These are phyloP conservation scores for Chytriomyces confervae DNA, from an alignment of 192 early-diverging fungal species.

Conservation along the genomic window DNA sequence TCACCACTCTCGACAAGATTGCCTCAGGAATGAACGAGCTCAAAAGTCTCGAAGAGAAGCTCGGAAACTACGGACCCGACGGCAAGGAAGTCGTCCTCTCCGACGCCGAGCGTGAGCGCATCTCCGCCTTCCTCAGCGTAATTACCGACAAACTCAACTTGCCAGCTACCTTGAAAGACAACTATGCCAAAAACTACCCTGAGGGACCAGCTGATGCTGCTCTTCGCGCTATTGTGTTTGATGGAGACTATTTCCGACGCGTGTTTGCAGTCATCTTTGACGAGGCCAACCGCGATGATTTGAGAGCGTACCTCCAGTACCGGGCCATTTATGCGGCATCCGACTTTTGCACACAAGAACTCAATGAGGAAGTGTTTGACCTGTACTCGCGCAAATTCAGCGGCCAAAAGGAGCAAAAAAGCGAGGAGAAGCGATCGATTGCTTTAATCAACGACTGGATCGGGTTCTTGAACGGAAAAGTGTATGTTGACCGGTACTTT, in stretches of 20 bases:
- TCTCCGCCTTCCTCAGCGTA: conserved; percentile 8
- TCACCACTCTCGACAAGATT: conserved; percentile 1
- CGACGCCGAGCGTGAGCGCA: neutral
- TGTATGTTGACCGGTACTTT: conserved; percentile 25
- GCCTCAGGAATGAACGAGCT: conserved; percentile 16
- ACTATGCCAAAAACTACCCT: conserved; percentile 21
- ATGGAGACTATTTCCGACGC: conserved; percentile 31
- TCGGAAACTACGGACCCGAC: conserved; percentile 17
- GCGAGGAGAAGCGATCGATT: conserved; percentile 22
- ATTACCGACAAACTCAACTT: neutral
- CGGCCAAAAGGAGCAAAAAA: conserved; percentile 29
- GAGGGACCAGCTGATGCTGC: neutral
- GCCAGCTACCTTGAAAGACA: neutral
- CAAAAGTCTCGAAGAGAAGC: conserved; percentile 17
- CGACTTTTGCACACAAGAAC: neutral
- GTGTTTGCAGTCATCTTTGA: conserved; percentile 20
- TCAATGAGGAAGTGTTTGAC: conserved; percentile 29
- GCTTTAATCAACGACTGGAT: conserved; percentile 20
- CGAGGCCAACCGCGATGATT: conserved; percentile 17
- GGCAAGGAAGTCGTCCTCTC: neutral
- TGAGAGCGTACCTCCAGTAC: conserved; percentile 26
- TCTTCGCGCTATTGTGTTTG: conserved; percentile 13
- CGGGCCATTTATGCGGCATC: neutral
- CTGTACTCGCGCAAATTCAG: conserved; percentile 13
- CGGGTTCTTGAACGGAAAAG: conserved; percentile 23